Evolutionary conservation across 2,329 filamentous ascomycete genomes (phyloP).

Genomic region (Gnomoniopsis sp.): DNA sequence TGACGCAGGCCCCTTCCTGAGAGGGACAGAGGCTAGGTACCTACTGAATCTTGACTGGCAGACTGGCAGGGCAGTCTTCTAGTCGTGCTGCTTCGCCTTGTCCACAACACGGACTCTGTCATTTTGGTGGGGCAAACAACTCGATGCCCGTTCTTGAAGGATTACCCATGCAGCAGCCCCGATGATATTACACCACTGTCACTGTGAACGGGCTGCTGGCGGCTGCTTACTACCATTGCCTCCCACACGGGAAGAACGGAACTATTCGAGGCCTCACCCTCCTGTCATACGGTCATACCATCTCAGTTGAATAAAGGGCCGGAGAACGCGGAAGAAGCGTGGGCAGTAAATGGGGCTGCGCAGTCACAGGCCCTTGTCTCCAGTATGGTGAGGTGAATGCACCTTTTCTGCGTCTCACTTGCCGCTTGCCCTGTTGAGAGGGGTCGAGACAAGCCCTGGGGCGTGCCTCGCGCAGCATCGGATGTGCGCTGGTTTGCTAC

Average conservation of each 20-base stretch:
- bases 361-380: too few relatives aligned
- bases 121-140: neutral
- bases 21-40: neutral
- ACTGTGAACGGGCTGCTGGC: neutral
- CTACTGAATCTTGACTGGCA: neutral
- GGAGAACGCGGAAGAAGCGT: neutral
- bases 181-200: neutral
- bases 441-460: too few relatives aligned
- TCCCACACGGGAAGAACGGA: too few relatives aligned
- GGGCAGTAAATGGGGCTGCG: neutral
- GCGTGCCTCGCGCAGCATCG: too few relatives aligned
- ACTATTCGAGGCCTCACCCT: neutral
- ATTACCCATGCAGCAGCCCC: neutral
- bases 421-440: too few relatives aligned
- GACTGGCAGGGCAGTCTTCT: neutral
- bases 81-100: neutral
- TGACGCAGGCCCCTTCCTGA: neutral
- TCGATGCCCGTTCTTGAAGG: neutral
- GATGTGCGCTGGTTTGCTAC: too few relatives aligned
- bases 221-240: neutral
- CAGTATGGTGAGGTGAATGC: too few relatives aligned
- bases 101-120: neutral
- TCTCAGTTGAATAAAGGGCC: too few relatives aligned
- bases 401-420: too few relatives aligned
- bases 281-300: neutral